Conservation (phyloP, 768 basidiomycete genomes). For the Naematelia aurantialba region DNA sequence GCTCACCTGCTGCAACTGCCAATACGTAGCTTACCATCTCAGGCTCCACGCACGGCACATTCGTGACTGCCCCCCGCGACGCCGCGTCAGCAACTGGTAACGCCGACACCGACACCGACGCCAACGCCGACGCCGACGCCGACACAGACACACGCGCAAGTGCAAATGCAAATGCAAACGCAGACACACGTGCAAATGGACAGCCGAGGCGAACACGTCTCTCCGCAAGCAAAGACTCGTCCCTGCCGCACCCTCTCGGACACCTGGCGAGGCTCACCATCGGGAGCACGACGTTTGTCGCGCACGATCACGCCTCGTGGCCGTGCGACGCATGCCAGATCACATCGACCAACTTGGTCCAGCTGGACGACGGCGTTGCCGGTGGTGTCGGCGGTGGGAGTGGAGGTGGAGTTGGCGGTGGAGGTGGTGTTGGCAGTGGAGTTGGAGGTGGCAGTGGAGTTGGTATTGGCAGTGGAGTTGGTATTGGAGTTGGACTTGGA, state of each 20-base stretch:
- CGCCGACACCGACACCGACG: too few relatives aligned
- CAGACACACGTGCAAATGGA: neutral
- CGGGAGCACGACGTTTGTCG: conserved; percentile 35
- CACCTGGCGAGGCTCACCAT: conserved; percentile 33
- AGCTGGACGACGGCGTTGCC: conserved; percentile 25
- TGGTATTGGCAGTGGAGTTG: too few relatives aligned
- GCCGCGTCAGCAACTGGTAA: neutral
- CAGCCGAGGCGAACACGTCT: conserved; percentile 22
- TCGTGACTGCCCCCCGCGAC: conserved; percentile 9
- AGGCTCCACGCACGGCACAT: conserved; percentile 49
- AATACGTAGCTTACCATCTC: neutral
- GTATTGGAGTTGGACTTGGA: too few relatives aligned
- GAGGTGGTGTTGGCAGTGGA: too few relatives aligned
- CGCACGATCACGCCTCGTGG: conserved; percentile 44
- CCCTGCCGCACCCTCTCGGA: conserved; percentile 23
- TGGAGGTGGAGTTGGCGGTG: too few relatives aligned
- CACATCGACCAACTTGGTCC: conserved; percentile 23
- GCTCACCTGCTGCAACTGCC: neutral
- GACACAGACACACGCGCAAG: neutral
- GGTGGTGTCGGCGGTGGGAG: neutral
- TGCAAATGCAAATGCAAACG: neutral
- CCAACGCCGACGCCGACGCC: too few relatives aligned
- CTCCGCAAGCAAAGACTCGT: conserved; percentile 34
- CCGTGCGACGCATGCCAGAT: conserved; percentile 44
- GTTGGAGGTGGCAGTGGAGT: too few relatives aligned